Base-by-base conservation (phyloP, 108 stramenopile genomes). In the Cyclotella distinguenda region DNA sequence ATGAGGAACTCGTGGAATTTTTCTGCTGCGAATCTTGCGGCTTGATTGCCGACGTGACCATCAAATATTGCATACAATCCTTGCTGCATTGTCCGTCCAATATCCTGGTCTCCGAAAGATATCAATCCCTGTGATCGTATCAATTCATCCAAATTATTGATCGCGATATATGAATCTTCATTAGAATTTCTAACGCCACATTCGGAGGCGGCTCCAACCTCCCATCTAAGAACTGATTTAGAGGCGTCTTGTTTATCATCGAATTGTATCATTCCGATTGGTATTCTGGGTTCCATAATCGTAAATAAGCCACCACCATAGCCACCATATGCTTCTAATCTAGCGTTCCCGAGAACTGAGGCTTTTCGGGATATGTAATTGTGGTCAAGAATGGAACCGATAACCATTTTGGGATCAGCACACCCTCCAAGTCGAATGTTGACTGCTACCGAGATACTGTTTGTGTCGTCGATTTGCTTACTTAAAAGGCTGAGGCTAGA, bases 41-140 rank as follows among this genome's bases (percentile, higher is more conserved):
- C 86, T 46, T 91, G 83, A 59, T 89, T 81, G 12, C 91, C 91
- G 35, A 84, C 78, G 48, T 92, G 91, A 26, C 91, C 91, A 77
- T 92, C 91, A 72, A 92, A 92, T 28, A 92, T 77, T 8, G 81
- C 85, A 80, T 86, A 91, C 9, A 91, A 53, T 33, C 86, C 86
- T 19, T 84, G 72, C 45, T 79, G 64, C 25, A 82, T 64, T 7
- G 60, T 51, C 18, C 40, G 31, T 12, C 45, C 49, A 27, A 69
- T 60, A 39, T 74, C 66, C 21, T 65, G 57, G n/a, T 67, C 43
- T 5, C 44, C 50, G 25, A 60, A 65, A 0, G 64, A 66, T 38
- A 45, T 51, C 19, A 74, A 48, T 10, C 64, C 72, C 49, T 74
- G 72, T 4, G 72, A 74, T 34, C 31, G 15, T 9, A 74, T 66